Conservation (phyloP, 179 eudicot species). For the Camellia oleifera region DNA sequence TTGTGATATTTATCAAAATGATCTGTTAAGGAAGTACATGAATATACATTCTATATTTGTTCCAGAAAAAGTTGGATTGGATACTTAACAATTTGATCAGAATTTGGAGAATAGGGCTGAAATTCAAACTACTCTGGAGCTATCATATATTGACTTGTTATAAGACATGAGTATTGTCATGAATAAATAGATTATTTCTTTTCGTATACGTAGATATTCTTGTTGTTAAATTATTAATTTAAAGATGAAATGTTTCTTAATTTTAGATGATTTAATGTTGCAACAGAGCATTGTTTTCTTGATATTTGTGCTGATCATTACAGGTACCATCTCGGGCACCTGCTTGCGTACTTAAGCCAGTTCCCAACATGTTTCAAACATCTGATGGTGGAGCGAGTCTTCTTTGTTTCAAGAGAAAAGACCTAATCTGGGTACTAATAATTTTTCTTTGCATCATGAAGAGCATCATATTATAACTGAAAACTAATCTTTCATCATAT, state of each 20-base stretch:
- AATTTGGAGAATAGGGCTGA: too few species aligned
- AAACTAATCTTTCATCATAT: background rate
- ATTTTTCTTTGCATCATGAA: slow-evolving; percentile 13
- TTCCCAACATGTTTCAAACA: slow-evolving; percentile 64
- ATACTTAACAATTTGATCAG: too few species aligned
- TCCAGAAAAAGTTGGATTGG: too few species aligned
- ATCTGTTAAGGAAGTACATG: too few species aligned
- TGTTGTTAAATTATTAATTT: slow-evolving; percentile 8
- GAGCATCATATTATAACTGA: slow-evolving; percentile 5
- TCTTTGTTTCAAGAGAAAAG: slow-evolving; percentile 86
- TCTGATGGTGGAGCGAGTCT: slow-evolving; percentile 71
- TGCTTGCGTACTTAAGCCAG: slow-evolving; percentile 92
- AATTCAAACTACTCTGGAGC: too few species aligned
- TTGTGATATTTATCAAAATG: too few species aligned
- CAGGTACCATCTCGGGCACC: slow-evolving; percentile 86
- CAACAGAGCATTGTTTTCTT: background rate
- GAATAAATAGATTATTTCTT: background rate
- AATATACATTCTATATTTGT: too few species aligned
- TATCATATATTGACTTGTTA: too few species aligned
- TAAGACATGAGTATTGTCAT: background rate
- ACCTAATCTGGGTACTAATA: slow-evolving; percentile 73
- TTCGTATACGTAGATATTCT: background rate
- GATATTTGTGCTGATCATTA: slow-evolving; percentile 29
- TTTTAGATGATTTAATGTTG: slow-evolving; percentile 9
- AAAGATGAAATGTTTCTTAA: background rate